Evolutionary conservation across 1,284 basidiomycete genomes (phyloP), one percentile per base, ranked within the genome.

Genomic region (Fistulina hepatica): DNA sequence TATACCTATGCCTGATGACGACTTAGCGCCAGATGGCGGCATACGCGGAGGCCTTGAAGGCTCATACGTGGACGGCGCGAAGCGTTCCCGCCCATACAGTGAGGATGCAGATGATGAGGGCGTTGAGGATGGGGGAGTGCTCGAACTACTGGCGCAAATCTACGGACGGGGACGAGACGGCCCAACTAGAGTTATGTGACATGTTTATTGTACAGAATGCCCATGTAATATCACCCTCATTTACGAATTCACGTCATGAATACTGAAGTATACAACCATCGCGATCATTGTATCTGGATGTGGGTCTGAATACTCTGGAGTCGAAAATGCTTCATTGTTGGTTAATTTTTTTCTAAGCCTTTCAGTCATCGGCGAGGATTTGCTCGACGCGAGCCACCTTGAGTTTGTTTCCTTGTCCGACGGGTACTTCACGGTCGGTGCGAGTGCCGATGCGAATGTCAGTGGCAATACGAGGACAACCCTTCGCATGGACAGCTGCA

Each of bases 361-460:
- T 27, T n/a, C 40, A 44, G 41, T 71, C 67, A 46, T 58, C 63
- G 8, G 64, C 65, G 16, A 81, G 56, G 33, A 93, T 88, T 33
- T 80, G 77, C 49, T 84, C 68, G 2, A 94, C 88, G 10, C 90
- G 72, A 40, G 69, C 67, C 15, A 91, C 70, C 54, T 94, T 94
- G 36, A 62, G 61, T 17, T 74, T 73, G 48, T 93, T 93, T 4
- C 77, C 86, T 31, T 69, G 65, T 6, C 84, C 89, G 2, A 66
- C 63, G 2, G 56, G 57, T 24, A 81, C 71, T 21, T 71, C 61
- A 38, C 76, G 71, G 59, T 93, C 90, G 13, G 71, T 70, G 30
- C 91, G 74, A 0, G 91, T 95, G 30, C 91, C 91, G 41, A 95
- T 92, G 21, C 91, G 81, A 42, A 95, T 84, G 58, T 95, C 91